Percentiles rank a stretch among this genome's conserved stretches.
Conservation (phyloP, 345 rosid species). For the Salix brachista region DNA sequence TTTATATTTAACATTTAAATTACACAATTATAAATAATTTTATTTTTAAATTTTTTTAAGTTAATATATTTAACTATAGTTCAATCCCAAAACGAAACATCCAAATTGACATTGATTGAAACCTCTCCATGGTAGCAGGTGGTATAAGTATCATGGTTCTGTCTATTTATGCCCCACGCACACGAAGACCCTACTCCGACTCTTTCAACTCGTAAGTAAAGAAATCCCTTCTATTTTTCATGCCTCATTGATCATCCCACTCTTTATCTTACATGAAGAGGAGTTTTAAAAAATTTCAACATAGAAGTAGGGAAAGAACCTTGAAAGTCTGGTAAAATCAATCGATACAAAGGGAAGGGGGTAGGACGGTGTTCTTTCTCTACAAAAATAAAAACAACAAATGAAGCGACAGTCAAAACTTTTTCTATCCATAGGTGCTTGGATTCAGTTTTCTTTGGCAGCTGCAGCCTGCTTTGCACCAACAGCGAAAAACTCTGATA, state of each 20-base stretch:
- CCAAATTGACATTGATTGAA: too few species aligned
- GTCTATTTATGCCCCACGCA: not conserved
- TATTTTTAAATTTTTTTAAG: too few species aligned
- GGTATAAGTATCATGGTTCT: not conserved
- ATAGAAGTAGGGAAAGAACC: not conserved
- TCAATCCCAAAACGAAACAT: too few species aligned
- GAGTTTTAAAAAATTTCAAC: not conserved
- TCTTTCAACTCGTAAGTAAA: not conserved
- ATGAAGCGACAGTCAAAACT: slow-evolving; percentile 20
- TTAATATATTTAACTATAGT: too few species aligned
- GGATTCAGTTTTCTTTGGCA: slow-evolving; percentile 43
- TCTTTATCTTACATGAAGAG: not conserved
- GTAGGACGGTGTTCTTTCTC: not conserved
- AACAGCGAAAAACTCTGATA: slow-evolving; percentile 76
- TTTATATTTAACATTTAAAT: too few species aligned
- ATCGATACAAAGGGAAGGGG: not conserved
- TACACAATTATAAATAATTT: too few species aligned
- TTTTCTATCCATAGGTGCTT: not conserved
- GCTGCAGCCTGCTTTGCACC: slow-evolving; percentile 72
- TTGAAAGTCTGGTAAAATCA: not conserved
- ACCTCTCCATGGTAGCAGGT: too few species aligned
- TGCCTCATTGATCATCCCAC: not conserved
- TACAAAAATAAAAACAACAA: slow-evolving; percentile 15
- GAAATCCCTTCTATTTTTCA: not conserved
- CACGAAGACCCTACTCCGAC: not conserved